A percentile compares a stretch with the other conserved stretches of the same genome.
Conservation (phyloP, 2,329 filamentous ascomycete genomes). For the Onygena corvina region DNA sequence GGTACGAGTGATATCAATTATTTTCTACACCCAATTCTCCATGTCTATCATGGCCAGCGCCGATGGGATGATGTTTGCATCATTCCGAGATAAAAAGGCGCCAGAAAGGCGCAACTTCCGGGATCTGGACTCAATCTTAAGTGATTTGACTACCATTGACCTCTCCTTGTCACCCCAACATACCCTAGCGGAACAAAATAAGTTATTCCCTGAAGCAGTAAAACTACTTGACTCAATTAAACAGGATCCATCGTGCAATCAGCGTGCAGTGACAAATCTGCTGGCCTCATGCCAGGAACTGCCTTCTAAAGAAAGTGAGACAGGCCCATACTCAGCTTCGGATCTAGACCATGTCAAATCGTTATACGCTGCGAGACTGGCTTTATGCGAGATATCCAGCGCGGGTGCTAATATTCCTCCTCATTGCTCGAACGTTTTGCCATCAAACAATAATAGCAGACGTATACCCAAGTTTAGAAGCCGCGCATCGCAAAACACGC, state of each 20-base stretch:
- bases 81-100: conserved; percentile 13
- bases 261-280: conserved; percentile 41
- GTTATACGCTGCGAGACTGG: conserved; percentile 50
- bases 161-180: conserved; percentile 21
- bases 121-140: conserved; percentile 1
- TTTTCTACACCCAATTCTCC: neutral
- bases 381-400: conserved; percentile 50
- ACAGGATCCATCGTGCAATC: conserved; percentile 40
- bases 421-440: conserved; percentile 41
- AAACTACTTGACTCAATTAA: conserved; percentile 36
- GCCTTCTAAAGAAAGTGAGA: conserved; percentile 23
- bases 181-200: conserved; percentile 21
- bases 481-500: conserved; percentile 19
- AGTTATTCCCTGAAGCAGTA: conserved; percentile 33
- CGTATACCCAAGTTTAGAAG: neutral
- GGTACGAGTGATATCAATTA: neutral
- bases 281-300: conserved; percentile 44
- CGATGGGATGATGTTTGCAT: conserved; percentile 10
- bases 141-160: conserved; percentile 18
- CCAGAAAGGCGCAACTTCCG: neutral
- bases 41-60: neutral
- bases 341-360: conserved; percentile 39
- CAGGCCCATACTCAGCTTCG: conserved; percentile 20
- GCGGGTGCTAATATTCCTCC: conserved; percentile 41
- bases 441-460: conserved; percentile 17